Evolutionary conservation across 768 basidiomycete genomes (phyloP).

Genomic region (Psilocybe tampanensis): DNA sequence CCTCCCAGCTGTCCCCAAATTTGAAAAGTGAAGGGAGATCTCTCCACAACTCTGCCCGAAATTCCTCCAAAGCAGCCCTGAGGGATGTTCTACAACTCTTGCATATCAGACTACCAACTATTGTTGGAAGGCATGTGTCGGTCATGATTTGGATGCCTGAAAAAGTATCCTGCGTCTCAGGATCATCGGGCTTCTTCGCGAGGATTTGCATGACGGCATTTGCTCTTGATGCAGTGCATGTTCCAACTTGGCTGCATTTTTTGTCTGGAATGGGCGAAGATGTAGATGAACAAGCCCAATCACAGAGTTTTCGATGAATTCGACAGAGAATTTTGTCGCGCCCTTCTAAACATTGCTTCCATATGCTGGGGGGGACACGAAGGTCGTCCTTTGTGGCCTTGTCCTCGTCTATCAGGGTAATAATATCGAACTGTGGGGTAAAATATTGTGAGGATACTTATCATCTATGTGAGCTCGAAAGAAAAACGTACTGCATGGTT

Average conservation of each 20-base stretch:
- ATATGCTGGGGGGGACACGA: too few species aligned
- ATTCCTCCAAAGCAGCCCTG: neutral
- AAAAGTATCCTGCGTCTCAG: neutral
- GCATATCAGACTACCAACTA: neutral
- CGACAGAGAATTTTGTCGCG: conserved; percentile 6
- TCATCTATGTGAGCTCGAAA: neutral
- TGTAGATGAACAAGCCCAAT: neutral
- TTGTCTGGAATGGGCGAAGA: neutral
- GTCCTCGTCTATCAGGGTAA: too few species aligned
- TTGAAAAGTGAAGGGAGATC: conserved; percentile 12
- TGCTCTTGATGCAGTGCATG: neutral
- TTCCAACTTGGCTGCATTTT: neutral
- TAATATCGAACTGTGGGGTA: too few species aligned
- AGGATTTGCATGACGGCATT: neutral
- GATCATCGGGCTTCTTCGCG: too few species aligned
- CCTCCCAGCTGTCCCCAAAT: conserved; percentile 8
- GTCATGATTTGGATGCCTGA: neutral
- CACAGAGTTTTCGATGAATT: neutral
- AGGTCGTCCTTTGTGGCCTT: neutral
- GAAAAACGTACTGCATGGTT: neutral
- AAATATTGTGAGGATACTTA: neutral
- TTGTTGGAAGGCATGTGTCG: neutral
- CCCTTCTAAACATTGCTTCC: neutral
- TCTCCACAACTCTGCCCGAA: conserved; percentile 6
- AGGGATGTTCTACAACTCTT: neutral